Evolutionary conservation across 2,329 filamentous ascomycete genomes (phyloP).

Genomic region (Malbranchea zuffiana): DNA sequence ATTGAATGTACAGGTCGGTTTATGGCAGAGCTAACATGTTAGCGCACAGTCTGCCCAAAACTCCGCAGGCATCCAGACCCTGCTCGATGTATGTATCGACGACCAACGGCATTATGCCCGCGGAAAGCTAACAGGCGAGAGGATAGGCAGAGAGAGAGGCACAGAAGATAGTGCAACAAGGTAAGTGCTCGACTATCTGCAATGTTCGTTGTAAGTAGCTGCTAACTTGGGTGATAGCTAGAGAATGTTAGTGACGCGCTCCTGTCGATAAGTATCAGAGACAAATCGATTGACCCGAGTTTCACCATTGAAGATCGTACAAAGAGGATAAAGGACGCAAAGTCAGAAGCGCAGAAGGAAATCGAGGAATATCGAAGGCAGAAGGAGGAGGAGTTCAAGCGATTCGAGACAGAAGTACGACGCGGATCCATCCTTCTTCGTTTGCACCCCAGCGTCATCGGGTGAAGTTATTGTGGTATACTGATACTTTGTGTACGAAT

Average conservation of each 20-base stretch:
- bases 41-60: conserved; percentile 88
- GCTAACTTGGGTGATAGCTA: conserved; percentile 43
- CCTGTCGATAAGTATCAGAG: neutral
- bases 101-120: neutral
- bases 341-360: conserved; percentile 93
- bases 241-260: conserved; percentile 60
- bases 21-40: neutral
- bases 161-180: conserved; percentile 97
- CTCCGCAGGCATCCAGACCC: conserved; percentile 94
- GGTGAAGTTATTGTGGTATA: neutral
- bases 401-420: conserved; percentile 69
- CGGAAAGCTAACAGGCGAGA: conserved; percentile 6
- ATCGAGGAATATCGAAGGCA: conserved; percentile 81
- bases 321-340: conserved; percentile 92
- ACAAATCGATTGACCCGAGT: neutral
- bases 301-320: conserved; percentile 62
- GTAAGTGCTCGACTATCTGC: conserved; percentile 40
- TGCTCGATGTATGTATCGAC: conserved; percentile 71
- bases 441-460: neutral
- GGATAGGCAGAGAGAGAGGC: conserved; percentile 87
- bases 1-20: neutral
- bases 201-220: neutral
- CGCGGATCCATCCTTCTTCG: neutral
- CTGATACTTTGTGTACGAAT: neutral
- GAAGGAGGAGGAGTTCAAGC: conserved; percentile 92